Evolutionary conservation across 2,329 filamentous ascomycete species (phyloP), one percentile per base, ranked within the genome.

Genomic region (Chaetomiaceae sp.): DNA sequence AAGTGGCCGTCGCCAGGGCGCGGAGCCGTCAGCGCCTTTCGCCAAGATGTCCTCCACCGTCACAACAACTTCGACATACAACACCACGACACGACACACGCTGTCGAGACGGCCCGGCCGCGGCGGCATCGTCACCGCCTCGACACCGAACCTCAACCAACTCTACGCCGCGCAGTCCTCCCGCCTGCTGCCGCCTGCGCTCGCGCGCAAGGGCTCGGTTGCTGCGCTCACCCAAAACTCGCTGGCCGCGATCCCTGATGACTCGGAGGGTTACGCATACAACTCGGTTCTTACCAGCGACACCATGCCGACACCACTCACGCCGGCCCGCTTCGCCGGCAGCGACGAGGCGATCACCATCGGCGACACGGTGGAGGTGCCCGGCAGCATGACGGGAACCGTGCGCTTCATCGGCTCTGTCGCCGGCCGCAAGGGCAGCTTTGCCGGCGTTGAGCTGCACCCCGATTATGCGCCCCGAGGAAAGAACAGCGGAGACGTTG

Each of bases 401-500:
- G 83, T 97, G 56, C 91, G 86, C 63, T 98, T 95, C 62, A 73
- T 97, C 51, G 93, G 93, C 36, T 73, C 74, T 32, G 91, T 98
- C 33, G 79, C 83, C 57, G 90, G 90, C 53, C 96, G 95, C 72
- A 88, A 86, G 57, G 93, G 93, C 41, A 78, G 79, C 17, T 98
- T 98, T 72, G 89, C 88, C 26, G 93, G 93, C 37, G 87, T 98
- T 29, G 93, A 98, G 67, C 74, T 98, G 53, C 81, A 84, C 59
- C 72, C 79, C 43, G 86, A 95, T 56, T 94, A 84, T 70, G 86
- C 89, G 27, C 67, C 75, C 42, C 80, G 85, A 62, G 93, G 93
- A 27, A 98, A 98, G 74, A 98, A 98, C 62, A 94, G 79, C 60
- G 93, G 93, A 53, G 90, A 95, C 65, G 93, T 97, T 45, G 91